These are phyloP conservation scores for Kwoniella botswanensis DNA, from an alignment of 768 basidiomycete genomes.

Conservation along the genomic window DNA sequence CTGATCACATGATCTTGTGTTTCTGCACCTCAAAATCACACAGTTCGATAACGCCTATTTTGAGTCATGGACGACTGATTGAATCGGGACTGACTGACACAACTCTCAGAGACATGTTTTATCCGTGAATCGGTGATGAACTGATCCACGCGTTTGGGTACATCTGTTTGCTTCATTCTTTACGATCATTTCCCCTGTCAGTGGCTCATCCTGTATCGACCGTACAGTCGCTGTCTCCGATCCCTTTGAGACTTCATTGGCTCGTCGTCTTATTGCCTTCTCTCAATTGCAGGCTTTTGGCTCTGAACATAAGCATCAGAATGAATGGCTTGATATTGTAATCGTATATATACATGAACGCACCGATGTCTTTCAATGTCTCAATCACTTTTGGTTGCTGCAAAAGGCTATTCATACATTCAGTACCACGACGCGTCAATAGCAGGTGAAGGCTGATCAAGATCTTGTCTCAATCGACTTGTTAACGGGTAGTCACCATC, in stretches of 20 bases:
- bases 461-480: not conserved
- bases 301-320: not conserved
- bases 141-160: not conserved
- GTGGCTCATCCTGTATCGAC: not conserved
- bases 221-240: not conserved
- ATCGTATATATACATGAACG: not conserved
- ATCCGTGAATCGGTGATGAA: not conserved
- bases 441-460: too few relatives aligned
- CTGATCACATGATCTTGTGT: slow-evolving; percentile 2
- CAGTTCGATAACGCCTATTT: not conserved
- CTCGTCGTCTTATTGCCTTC: not conserved
- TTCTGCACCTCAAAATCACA: too few relatives aligned
- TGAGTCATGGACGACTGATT: not conserved
- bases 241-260: slow-evolving; percentile 9
- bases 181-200: not conserved
- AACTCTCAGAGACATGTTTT: not conserved
- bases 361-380: not conserved
- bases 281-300: not conserved
- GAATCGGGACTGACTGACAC: not conserved
- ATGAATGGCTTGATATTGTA: not conserved
- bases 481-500: not conserved
- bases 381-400: not conserved
- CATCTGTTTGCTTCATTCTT: not conserved
- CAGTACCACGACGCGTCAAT: not conserved
- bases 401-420: too few relatives aligned